Percentiles rank a stretch among this genome's conserved stretches.
These are phyloP conservation scores for Isoetes taiwanensis DNA, from an alignment of 75 land plant genomes.

Conservation along the genomic window DNA sequence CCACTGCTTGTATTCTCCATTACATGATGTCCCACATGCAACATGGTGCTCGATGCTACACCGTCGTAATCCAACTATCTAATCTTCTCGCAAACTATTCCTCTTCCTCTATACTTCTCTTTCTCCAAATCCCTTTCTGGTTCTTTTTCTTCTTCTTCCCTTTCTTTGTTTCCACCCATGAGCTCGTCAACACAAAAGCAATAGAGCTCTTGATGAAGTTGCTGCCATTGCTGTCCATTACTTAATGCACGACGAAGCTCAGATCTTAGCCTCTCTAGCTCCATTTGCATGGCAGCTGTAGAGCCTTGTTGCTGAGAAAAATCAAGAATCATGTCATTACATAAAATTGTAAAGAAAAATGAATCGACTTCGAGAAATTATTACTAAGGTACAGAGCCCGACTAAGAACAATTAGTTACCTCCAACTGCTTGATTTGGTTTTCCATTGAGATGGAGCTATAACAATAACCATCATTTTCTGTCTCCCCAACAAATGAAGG, in stretches of 20 bases:
- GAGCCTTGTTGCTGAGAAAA: conserved; percentile 57
- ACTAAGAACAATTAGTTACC: conserved; percentile 22
- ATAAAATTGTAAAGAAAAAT: background rate
- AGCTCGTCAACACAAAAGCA: conserved; percentile 50
- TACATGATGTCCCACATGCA: no score
- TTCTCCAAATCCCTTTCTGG: conserved; percentile 16
- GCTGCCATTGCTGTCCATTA: conserved; percentile 68
- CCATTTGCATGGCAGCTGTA: conserved; percentile 60
- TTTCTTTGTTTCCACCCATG: conserved; percentile 38
- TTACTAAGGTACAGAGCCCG: no score
- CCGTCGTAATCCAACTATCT: no score
- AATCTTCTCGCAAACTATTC: conserved; percentile 15
- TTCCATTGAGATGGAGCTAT: conserved; percentile 34
- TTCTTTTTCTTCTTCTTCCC: conserved; percentile 27
- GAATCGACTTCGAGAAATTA: background rate
- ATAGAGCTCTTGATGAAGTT: conserved; percentile 55
- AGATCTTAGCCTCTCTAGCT: conserved; percentile 48
- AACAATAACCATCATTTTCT: conserved; percentile 19
- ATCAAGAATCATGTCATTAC: background rate
- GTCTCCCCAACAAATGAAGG: conserved; percentile 10
- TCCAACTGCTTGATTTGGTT: conserved; percentile 57
- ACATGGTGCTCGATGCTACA: no score
- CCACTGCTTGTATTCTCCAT: no score
- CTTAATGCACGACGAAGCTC: conserved; percentile 46
- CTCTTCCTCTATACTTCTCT: conserved; percentile 25